Conservation (phyloP, 2,329 filamentous ascomycete genomes). For the Arthroderma sp. region DNA sequence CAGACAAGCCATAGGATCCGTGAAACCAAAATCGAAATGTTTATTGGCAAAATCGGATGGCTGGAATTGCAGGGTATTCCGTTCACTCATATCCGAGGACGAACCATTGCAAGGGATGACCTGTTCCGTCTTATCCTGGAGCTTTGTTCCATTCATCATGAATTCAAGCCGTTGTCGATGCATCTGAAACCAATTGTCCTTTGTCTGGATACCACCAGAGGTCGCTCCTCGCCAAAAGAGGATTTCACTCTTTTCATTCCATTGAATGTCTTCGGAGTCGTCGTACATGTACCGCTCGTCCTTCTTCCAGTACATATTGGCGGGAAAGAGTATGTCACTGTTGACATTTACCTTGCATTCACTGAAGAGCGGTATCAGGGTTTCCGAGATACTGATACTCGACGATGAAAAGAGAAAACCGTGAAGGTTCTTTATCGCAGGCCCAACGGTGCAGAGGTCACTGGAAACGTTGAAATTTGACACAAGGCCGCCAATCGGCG, state of each 20-base stretch:
- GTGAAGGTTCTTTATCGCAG: slow-evolving; percentile 35
- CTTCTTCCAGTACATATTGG: slow-evolving; percentile 40
- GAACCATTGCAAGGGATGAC: slow-evolving; percentile 8
- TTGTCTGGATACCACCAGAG: slow-evolving; percentile 36
- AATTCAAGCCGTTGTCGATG: slow-evolving; percentile 64
- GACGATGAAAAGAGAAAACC: slow-evolving; percentile 40
- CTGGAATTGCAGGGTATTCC: slow-evolving; percentile 21
- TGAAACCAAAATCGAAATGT: slow-evolving; percentile 34
- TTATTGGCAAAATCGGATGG: slow-evolving; percentile 32
- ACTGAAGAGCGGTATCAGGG: slow-evolving; percentile 40
- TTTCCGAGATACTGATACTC: slow-evolving; percentile 33
- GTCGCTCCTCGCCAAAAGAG: slow-evolving; percentile 40
- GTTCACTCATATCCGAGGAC: slow-evolving; percentile 31
- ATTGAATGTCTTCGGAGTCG: slow-evolving; percentile 21
- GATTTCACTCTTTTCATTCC: slow-evolving; percentile 33
- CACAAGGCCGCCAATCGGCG: slow-evolving; percentile 31
- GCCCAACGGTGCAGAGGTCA: slow-evolving; percentile 34
- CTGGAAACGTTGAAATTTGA: slow-evolving; percentile 37
- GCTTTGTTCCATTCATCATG: slow-evolving; percentile 56
- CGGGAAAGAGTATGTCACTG: slow-evolving; percentile 42
- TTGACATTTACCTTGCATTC: slow-evolving; percentile 40
- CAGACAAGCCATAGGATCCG: slow-evolving; percentile 28
- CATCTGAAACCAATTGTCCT: slow-evolving; percentile 56
- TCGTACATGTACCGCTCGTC: slow-evolving; percentile 23
- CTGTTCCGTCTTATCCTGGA: slow-evolving; percentile 39